Evolutionary conservation across 2,329 filamentous ascomycete species (phyloP).

Genomic region (Lachnellula willkommii): DNA sequence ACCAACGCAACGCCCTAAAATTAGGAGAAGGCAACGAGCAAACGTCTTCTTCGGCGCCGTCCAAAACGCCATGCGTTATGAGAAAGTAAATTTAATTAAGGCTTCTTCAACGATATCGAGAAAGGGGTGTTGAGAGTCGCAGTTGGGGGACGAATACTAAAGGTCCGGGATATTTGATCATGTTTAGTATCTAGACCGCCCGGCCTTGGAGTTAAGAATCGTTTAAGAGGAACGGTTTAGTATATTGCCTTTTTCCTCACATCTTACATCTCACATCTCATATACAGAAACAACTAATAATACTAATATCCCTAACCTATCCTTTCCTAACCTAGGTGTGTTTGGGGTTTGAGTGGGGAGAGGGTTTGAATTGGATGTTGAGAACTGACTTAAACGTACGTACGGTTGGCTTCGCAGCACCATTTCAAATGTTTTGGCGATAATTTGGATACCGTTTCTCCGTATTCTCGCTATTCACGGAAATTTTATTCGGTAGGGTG

Average conservation of each 20-base stretch:
- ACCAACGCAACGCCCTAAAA: conserved; percentile 42
- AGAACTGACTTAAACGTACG: too few species aligned
- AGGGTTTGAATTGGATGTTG: too few species aligned
- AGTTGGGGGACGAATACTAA: conserved; percentile 31
- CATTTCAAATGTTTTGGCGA: too few species aligned
- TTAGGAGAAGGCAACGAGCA: conserved; percentile 29
- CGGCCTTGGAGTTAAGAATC: conserved; percentile 48
- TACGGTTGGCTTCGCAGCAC: too few species aligned
- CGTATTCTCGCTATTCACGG: too few species aligned
- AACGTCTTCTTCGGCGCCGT: conserved; percentile 47
- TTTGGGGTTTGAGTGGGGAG: too few species aligned
- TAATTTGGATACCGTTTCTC: too few species aligned
- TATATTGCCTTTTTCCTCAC: not conserved
- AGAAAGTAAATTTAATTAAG: conserved; percentile 42
- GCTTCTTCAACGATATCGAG: conserved; percentile 49
- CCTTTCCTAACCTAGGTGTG: too few species aligned
- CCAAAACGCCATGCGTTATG: conserved; percentile 55
- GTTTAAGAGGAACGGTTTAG: conserved; percentile 57
- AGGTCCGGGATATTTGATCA: conserved; percentile 47
- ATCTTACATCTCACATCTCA: not conserved
- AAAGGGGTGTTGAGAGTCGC: conserved; percentile 47
- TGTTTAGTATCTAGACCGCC: conserved; percentile 54
- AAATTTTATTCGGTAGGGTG: too few species aligned
- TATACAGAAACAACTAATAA: too few species aligned
- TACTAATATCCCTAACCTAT: not conserved